Base-by-base conservation (phyloP, 495 filamentous ascomycete genomes). In the Collariella sp. region DNA sequence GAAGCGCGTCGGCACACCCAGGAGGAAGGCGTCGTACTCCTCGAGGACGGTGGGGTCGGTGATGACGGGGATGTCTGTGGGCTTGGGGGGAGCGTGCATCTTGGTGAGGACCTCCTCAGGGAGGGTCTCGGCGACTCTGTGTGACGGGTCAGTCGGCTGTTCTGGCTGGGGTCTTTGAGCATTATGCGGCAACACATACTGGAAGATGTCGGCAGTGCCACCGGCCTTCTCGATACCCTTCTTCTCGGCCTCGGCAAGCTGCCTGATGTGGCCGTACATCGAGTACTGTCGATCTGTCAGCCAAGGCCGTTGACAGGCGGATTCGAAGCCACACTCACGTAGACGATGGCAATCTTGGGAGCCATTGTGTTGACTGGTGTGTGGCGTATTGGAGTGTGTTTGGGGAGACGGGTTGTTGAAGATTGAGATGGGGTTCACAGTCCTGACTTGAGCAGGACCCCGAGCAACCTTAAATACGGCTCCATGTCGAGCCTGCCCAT, bases 1-100 rank as follows among this genome's bases (percentile, higher is more conserved):
- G 75, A 87, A 99, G 52, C 93, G 85, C n/a, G 93, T 99, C 29
- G 93, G 93, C 71, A 99, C 90, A 62, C 94, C 94, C 57, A 99
- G 80, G 35, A 99, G 84, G 72, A 99, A 84, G 66, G 77, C 93
- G 66, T 97, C 90, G 75, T 93, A 96, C 51, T 80, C 53, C 57
- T 81, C 76, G n/a, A 96, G 82, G 12, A 69, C 75, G 5, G 75
- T 65, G 20, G 89, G 83, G 65, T 85, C 81, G 7, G 64, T 55
- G 62, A 84, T 72, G 49, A 84, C 66, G 33, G 88, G 83, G 70
- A 88, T 75, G 66, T 78, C 75, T 44, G 76, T 62, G 50, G 76
- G 63, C 78, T 96, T 93, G 57, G 83, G 68, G 6, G 91, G 86
- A 41, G 93, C 91, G 76, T 95, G 66, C 89, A 98, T 94, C 80